Evolutionary conservation across 805 yeast genomes (phyloP), one percentile per base, ranked within the genome.

Genomic region (Saccharomyces cerevisiae): DNA sequence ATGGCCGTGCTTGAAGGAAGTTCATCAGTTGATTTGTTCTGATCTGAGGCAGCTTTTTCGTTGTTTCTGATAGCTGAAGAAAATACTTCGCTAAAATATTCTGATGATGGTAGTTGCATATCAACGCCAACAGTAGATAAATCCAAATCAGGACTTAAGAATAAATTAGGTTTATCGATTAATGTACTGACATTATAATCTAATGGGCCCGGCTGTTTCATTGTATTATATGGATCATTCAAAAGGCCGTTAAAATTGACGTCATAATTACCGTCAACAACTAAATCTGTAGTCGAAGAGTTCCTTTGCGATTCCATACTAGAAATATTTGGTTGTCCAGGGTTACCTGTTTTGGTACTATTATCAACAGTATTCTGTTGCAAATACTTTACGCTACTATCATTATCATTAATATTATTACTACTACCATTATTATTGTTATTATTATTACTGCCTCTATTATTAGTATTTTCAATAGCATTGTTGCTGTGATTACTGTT

Each of bases 141-240:
- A 54, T 58, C 59, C 21, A 60, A 51, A 14, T 56, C 61, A 24
- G 53, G 58, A 41, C 59, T 53, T 46, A 60, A 53, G 43, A 64
- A 63, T 26, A 65, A 56, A 27, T 55, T 57, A 14, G 70, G 67
- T 46, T 60, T 66, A 53, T 68, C 71, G 48, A 68, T 68, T 17
- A 68, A 50, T 11, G 63, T 64, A 56, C 71, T 68, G 2, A 68
- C 67, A 48, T 62, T 64, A 46, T 53, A 57, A n/a, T 51, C 53
- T 26, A 36, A 9, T 17, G 43, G 43, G 11, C 43, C 43, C 17
- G 43, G 43, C 17, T 36, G 43, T 21, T 24, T 36, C 43, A 36
- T 36, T 17, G 43, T 24, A 36, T 36, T 36, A 4, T 36, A 36
- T 2, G 43, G 24, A 4, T 36, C 43, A 21, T 47, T 50, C 13